These are phyloP conservation scores for Alternaria angustiovoidea DNA, from an alignment of 2,329 filamentous ascomycete species.

Conservation along the genomic window DNA sequence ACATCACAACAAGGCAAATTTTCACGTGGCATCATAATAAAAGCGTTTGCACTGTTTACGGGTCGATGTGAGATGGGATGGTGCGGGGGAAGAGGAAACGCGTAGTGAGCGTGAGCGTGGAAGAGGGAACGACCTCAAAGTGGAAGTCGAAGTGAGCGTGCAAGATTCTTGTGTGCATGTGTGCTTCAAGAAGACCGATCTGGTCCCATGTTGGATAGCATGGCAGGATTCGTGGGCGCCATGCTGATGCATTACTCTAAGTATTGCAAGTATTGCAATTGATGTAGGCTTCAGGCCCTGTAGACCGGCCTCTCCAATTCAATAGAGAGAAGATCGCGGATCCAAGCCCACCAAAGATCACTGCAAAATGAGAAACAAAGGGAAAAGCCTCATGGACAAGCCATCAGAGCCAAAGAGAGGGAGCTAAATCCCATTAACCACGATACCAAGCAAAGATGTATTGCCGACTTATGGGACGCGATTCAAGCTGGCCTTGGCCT, in stretches of 20 bases:
- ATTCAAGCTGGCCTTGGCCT: too few relatives aligned
- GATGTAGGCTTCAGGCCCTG: not conserved
- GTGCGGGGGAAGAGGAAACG: not conserved
- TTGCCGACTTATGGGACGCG: too few relatives aligned
- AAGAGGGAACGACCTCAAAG: not conserved
- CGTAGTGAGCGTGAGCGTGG: not conserved
- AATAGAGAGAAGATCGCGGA: too few relatives aligned
- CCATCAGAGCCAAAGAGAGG: too few relatives aligned
- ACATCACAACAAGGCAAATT: not conserved
- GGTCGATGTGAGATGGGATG: constrained; percentile 1
- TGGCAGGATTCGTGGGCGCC: too few relatives aligned
- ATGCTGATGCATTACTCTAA: not conserved
- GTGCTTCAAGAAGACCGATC: not conserved
- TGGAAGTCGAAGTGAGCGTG: not conserved
- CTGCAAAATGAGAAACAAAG: too few relatives aligned
- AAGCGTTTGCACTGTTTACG: not conserved
- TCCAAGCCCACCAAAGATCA: too few relatives aligned
- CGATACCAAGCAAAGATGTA: too few relatives aligned
- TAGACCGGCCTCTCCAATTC: too few relatives aligned
- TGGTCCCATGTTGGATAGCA: not conserved
- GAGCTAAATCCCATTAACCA: too few relatives aligned
- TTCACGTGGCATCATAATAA: not conserved
- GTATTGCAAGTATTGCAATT: not conserved
- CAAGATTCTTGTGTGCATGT: not conserved
- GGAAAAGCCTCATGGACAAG: too few relatives aligned